phyloP scores from a whole-genome alignment of 345 rosid species.

The Adansonia digitata region DNA sequence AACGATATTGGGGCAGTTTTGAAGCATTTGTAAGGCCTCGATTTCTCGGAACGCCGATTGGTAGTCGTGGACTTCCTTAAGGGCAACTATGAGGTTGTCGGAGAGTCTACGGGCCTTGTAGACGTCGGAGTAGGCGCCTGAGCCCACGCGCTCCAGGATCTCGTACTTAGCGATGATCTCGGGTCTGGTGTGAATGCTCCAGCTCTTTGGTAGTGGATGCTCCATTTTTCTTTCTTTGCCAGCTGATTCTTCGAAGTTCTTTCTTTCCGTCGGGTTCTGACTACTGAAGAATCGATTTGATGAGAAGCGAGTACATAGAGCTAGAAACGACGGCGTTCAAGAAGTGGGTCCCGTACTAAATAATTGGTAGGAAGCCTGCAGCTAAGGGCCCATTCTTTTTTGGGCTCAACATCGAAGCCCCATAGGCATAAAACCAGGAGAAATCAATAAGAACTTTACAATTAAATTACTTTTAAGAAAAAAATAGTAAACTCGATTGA shows the following conservation, averaged over 20 bases:
- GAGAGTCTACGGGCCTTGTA: conserved; percentile 80
- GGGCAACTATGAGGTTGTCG: conserved; percentile 68
- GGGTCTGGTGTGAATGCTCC: conserved; percentile 93
- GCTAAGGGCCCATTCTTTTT: neutral
- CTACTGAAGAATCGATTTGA: neutral
- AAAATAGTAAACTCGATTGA: too few species aligned
- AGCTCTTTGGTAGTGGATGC: conserved; percentile 62
- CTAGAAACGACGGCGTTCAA: neutral
- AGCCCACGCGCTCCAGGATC: conserved; percentile 80
- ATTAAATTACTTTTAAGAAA: neutral
- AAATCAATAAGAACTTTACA: neutral
- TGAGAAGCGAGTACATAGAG: neutral
- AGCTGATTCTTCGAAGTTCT: neutral
- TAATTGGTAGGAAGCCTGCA: neutral
- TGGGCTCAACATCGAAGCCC: neutral
- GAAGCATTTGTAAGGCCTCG: conserved; percentile 75
- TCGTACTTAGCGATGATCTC: conserved; percentile 81
- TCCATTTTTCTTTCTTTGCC: conserved; percentile 28
- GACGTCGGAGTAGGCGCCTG: conserved; percentile 93
- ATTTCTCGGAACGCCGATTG: conserved; percentile 95
- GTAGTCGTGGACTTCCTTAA: conserved; percentile 95
- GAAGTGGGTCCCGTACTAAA: too few species aligned
- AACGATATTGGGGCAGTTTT: conserved; percentile 67
- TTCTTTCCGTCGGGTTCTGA: neutral
- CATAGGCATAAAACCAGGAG: neutral